phyloP scores from a whole-genome alignment of 2,329 filamentous ascomycete species.

The Akanthomyces lecanii region DNA sequence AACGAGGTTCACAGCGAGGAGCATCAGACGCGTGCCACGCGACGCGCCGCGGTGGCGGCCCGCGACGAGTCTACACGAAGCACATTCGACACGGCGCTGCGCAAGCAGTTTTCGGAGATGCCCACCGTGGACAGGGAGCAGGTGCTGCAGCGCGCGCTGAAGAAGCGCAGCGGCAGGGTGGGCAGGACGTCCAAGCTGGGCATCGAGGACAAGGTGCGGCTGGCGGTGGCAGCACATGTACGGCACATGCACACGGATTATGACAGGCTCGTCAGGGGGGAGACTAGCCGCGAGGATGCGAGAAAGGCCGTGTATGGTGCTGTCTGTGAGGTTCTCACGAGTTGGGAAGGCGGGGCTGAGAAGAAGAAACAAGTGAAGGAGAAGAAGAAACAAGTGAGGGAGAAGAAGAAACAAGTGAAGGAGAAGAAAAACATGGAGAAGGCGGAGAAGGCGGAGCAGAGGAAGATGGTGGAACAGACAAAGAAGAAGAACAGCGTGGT shows the following conservation, averaged over 20 bases:
- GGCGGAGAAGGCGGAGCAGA: too few relatives aligned
- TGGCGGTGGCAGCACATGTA: conserved; percentile 47
- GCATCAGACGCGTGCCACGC: conserved; percentile 27
- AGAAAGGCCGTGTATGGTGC: conserved; percentile 15
- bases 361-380: conserved; percentile 9
- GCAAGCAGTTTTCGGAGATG: conserved; percentile 36
- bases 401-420: too few relatives aligned
- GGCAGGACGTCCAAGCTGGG: conserved; percentile 39
- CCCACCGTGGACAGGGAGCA: conserved; percentile 31
- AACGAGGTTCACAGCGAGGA: conserved; percentile 28
- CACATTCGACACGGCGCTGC: conserved; percentile 33
- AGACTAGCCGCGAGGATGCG: conserved; percentile 9
- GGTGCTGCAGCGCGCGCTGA: conserved; percentile 39
- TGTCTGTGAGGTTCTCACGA: conserved; percentile 13
- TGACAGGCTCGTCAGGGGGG: conserved; percentile 33
- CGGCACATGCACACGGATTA: conserved; percentile 47
- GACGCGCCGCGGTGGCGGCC: conserved; percentile 29
- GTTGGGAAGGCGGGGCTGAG: not conserved
- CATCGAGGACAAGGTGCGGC: conserved; percentile 35
- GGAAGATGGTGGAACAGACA: too few relatives aligned
- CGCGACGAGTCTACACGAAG: conserved; percentile 32
- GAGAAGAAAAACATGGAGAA: conserved; percentile 6
- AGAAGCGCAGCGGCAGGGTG: conserved; percentile 44
- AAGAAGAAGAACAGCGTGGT: not conserved
- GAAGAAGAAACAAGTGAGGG: too few relatives aligned